Conservation (phyloP, 2,329 filamentous ascomycete species). For the Alternaria solani region DNA sequence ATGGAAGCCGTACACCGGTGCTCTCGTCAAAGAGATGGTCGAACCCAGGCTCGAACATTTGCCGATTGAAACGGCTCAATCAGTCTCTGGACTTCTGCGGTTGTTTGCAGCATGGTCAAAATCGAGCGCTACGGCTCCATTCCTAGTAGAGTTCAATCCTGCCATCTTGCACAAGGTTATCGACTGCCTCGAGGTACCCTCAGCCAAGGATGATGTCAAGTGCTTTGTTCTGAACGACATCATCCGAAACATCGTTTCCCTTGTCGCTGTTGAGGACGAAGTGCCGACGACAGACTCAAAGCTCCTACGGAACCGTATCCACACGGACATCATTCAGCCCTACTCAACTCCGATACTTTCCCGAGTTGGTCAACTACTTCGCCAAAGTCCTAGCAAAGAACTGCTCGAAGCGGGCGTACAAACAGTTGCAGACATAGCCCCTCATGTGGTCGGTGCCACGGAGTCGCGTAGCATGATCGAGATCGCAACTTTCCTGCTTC, state of each 20-base stretch:
- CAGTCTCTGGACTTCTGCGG: slow-evolving; percentile 81
- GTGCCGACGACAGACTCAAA: slow-evolving; percentile 57
- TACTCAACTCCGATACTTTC: slow-evolving; percentile 72
- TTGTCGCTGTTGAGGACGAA: slow-evolving; percentile 24
- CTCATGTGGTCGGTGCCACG: slow-evolving; percentile 51
- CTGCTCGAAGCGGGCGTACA: slow-evolving; percentile 81
- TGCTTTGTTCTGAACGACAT: slow-evolving; percentile 78
- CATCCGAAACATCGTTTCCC: slow-evolving; percentile 60
- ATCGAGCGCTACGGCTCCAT: slow-evolving; percentile 69
- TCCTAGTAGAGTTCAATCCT: slow-evolving; percentile 70
- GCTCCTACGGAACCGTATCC: slow-evolving; percentile 58
- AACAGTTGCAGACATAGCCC: slow-evolving; percentile 74
- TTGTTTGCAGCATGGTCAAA: slow-evolving; percentile 84
- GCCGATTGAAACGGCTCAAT: slow-evolving; percentile 85
- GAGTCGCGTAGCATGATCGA: slow-evolving; percentile 81
- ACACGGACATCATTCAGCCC: slow-evolving; percentile 63
- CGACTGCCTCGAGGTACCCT: slow-evolving; percentile 74
- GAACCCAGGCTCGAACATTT: slow-evolving; percentile 80
- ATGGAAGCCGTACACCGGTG: slow-evolving; percentile 74
- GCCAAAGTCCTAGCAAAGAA: slow-evolving; percentile 71
- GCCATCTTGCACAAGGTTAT: slow-evolving; percentile 73
- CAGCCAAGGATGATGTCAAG: slow-evolving; percentile 86
- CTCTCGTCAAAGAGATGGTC: slow-evolving; percentile 78
- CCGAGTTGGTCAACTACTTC: slow-evolving; percentile 61
- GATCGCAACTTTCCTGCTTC: slow-evolving; percentile 81